Percentiles rank a stretch among this genome's conserved stretches.
Conservation (phyloP, 495 filamentous ascomycete species). For the Lasiosphaeria hispida region DNA sequence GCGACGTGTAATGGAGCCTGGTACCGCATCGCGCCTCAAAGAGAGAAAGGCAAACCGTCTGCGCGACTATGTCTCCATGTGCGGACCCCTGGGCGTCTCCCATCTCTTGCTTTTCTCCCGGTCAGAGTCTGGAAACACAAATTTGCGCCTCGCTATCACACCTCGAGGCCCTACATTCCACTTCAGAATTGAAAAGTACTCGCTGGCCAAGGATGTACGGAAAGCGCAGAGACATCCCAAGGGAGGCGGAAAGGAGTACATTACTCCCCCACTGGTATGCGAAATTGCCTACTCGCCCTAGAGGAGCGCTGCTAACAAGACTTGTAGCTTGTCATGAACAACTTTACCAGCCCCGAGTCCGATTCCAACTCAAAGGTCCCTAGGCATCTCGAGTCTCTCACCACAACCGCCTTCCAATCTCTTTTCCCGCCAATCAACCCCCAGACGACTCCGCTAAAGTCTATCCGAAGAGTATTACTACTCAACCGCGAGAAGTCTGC, state of each 20-base stretch:
- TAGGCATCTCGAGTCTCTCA: slow-evolving; percentile 88
- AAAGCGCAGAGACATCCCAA: slow-evolving; percentile 77
- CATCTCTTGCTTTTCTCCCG: slow-evolving; percentile 94
- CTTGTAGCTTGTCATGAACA: slow-evolving; percentile 92
- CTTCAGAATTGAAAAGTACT: slow-evolving; percentile 96
- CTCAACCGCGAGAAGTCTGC: slow-evolving; percentile 72
- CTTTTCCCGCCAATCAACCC: slow-evolving; percentile 96
- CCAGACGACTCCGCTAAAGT: slow-evolving; percentile 79
- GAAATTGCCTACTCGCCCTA: not conserved
- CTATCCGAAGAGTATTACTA: slow-evolving; percentile 84
- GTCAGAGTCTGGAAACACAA: slow-evolving; percentile 85
- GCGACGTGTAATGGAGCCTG: slow-evolving; percentile 89
- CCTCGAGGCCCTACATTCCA: slow-evolving; percentile 90
- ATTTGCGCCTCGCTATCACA: slow-evolving; percentile 82
- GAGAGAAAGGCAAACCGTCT: slow-evolving; percentile 88
- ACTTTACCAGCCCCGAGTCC: slow-evolving; percentile 72
- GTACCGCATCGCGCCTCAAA: slow-evolving; percentile 81
- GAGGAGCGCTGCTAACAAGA: slow-evolving; percentile 13
- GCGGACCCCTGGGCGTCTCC: slow-evolving; percentile 87
- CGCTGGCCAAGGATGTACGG: slow-evolving; percentile 84
- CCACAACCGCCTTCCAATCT: slow-evolving; percentile 92
- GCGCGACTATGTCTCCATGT: slow-evolving; percentile 93
- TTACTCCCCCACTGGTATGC: slow-evolving; percentile 71
- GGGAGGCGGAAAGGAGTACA: slow-evolving; percentile 77
- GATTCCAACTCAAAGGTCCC: slow-evolving; percentile 62